phyloP scores from a whole-genome alignment of 768 basidiomycete species.

The Hypsizygus marmoreus region DNA sequence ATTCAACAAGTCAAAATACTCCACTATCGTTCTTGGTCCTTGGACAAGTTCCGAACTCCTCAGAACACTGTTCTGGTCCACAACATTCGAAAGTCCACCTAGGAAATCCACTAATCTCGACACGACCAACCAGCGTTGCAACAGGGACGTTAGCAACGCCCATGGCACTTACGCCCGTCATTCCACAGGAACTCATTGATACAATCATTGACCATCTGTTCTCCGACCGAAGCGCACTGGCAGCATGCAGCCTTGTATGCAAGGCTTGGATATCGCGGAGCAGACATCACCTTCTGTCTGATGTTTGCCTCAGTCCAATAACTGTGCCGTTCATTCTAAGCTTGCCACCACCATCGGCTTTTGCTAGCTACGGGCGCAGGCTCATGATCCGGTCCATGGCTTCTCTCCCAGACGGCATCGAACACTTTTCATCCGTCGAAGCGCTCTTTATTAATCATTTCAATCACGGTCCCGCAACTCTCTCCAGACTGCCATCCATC shows the following conservation, averaged over 20 bases:
- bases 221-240: not conserved
- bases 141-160: no score
- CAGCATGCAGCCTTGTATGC: slow-evolving; percentile 4
- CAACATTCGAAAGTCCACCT: not conserved
- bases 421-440: slow-evolving; percentile 6
- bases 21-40: not conserved
- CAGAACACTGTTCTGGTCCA: not conserved
- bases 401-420: not conserved
- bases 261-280: slow-evolving; percentile 3
- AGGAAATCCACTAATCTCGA: not conserved
- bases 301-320: slow-evolving; percentile 1
- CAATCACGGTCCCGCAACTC: not conserved
- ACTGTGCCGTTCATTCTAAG: slow-evolving; percentile 5
- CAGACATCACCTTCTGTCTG: slow-evolving; percentile 4
- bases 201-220: slow-evolving; percentile 7
- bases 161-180: not conserved
- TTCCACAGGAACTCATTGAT: slow-evolving; percentile 9
- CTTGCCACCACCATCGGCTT: not conserved
- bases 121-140: no score
- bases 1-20: not conserved
- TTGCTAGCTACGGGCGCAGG: slow-evolving; percentile 1
- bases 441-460: slow-evolving; percentile 8
- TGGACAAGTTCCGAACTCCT: not conserved
- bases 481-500: slow-evolving; percentile 3
- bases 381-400: slow-evolving; percentile 1